Conservation (phyloP, 2,329 filamentous ascomycete species). For the Colletotrichum tamarilloi region DNA sequence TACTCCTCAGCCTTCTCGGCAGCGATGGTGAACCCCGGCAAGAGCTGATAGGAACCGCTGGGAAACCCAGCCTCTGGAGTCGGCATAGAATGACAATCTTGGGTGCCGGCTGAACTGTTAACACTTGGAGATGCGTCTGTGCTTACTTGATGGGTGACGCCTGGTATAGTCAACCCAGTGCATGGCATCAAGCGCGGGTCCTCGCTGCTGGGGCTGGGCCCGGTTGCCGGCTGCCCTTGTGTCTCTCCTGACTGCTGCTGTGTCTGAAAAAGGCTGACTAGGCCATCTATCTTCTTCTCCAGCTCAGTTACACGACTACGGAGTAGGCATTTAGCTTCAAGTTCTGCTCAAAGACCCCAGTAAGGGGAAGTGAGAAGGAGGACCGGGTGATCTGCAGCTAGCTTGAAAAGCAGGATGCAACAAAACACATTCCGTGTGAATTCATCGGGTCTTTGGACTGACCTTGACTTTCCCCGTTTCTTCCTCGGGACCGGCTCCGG, state of each 20-base stretch:
- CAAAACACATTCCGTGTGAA: not conserved
- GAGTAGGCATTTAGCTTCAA: not conserved
- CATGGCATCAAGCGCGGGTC: not conserved
- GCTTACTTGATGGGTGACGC: not conserved
- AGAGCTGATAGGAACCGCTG: constrained; percentile 34
- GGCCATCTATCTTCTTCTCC: constrained; percentile 53
- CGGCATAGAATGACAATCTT: not conserved
- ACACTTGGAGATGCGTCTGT: not conserved
- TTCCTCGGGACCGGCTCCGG: constrained; percentile 47
- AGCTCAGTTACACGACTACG: constrained; percentile 49
- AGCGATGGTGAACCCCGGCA: constrained; percentile 49
- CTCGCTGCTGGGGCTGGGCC: not conserved
- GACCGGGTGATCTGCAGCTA: not conserved
- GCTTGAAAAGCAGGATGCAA: not conserved
- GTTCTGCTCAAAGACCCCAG: not conserved
- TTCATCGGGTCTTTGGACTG: not conserved
- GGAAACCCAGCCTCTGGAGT: not conserved
- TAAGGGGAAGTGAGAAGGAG: not conserved
- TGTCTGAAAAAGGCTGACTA: constrained; percentile 49
- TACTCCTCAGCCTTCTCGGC: constrained; percentile 46
- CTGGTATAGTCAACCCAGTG: not conserved
- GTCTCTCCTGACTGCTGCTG: constrained; percentile 35
- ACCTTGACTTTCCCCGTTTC: constrained; percentile 51
- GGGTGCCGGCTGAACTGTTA: not conserved
- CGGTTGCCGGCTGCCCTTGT: not conserved